Evolutionary conservation across 2,329 filamentous ascomycete genomes (phyloP).

Genomic region (Biscogniauxia sp.): DNA sequence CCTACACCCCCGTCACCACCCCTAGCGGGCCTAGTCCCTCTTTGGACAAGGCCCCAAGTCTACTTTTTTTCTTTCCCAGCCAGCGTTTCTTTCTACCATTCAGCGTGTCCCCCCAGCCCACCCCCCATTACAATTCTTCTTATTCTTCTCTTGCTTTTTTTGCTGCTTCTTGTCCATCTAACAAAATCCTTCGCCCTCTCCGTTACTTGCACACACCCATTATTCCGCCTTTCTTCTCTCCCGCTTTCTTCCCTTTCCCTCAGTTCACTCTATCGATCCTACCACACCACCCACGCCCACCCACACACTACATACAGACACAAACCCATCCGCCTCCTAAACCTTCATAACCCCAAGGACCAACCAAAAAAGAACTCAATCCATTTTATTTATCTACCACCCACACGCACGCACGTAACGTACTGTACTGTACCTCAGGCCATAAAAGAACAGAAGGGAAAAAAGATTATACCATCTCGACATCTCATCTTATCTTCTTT

Average conservation of each 20-base stretch:
- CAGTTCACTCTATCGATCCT: conserved; percentile 20
- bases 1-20: background rate
- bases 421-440: conserved; percentile 11
- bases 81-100: background rate
- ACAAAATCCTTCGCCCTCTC: conserved; percentile 22
- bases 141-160: conserved; percentile 3
- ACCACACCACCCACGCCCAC: conserved; percentile 13
- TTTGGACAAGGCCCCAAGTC: background rate
- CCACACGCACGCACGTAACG: conserved; percentile 14
- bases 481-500: conserved; percentile 7
- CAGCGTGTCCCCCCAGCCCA: conserved; percentile 6
- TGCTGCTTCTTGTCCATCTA: conserved; percentile 11
- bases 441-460: conserved; percentile 13
- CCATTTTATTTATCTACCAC: conserved; percentile 4
- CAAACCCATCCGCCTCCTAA: background rate
- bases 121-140: conserved; percentile 14
- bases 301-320: background rate
- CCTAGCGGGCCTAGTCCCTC: background rate
- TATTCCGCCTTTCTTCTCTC: conserved; percentile 13
- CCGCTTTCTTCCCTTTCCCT: conserved; percentile 12
- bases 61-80: background rate
- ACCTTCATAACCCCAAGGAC: conserved; percentile 1
- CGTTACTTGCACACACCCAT: conserved; percentile 14
- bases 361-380: background rate
- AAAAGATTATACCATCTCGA: conserved; percentile 6